Conservation (phyloP, 202 grass and related monocot species). For the Schoenoplectus tabernaemontani region DNA sequence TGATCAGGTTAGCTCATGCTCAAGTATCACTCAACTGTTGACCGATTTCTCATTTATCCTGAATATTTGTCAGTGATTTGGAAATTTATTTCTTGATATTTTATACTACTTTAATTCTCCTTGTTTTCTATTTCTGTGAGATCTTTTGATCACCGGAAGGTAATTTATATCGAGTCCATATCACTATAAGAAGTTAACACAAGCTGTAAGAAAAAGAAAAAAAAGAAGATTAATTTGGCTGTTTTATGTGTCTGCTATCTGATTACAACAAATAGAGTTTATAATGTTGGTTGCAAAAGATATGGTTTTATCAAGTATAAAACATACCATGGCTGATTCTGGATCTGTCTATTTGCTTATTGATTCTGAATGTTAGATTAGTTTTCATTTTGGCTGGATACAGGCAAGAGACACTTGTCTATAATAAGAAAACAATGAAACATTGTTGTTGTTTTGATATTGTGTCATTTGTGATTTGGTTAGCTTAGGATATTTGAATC, state of each 20-base stretch:
- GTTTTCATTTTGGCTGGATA: neutral
- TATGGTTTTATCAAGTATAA: neutral
- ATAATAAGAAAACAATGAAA: too few species aligned
- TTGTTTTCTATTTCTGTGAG: neutral
- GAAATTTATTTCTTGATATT: neutral
- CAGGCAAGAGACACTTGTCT: too few species aligned
- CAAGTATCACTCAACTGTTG: constrained; percentile 16
- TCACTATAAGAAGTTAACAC: neutral
- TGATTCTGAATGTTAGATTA: neutral
- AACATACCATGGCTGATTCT: neutral
- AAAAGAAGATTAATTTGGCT: neutral
- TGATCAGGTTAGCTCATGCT: constrained; percentile 45
- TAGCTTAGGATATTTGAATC: neutral
- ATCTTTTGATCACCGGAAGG: neutral
- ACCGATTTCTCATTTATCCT: constrained; percentile 8
- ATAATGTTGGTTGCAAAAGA: neutral
- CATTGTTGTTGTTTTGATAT: neutral
- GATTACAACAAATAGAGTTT: neutral
- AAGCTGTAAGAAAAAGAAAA: neutral
- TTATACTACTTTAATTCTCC: neutral
- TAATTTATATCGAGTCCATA: neutral
- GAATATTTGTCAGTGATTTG: neutral
- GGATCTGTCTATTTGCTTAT: neutral
- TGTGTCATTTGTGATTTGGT: neutral
- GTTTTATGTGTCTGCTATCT: neutral